Evolutionary conservation across 305 asterid species (phyloP).

Genomic region (Fraxinus dipetala): DNA sequence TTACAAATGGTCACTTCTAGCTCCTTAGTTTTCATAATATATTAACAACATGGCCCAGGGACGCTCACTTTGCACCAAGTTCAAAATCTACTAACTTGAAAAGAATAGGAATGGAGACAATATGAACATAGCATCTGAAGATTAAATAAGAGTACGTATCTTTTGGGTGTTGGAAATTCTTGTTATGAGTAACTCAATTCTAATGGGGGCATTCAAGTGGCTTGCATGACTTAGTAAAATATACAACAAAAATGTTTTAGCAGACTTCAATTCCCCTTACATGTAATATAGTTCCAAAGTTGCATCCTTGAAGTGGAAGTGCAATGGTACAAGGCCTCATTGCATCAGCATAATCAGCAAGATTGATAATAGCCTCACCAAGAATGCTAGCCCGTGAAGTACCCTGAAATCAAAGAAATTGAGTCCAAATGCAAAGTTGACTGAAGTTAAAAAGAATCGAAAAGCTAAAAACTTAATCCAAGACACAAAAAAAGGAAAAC

Average conservation of each 20-base stretch:
- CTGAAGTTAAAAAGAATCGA: slow-evolving; percentile 1
- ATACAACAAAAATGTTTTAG: not conserved
- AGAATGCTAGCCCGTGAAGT: slow-evolving; percentile 89
- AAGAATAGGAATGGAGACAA: not conserved
- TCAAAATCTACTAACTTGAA: not conserved
- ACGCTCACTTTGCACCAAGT: not conserved
- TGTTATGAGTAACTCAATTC: not conserved
- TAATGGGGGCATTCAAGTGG: not conserved
- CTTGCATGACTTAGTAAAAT: not conserved
- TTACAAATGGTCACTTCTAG: not conserved
- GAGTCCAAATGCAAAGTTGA: slow-evolving; percentile 8
- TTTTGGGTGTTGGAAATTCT: not conserved
- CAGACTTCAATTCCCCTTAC: slow-evolving; percentile 40
- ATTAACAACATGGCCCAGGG: not conserved
- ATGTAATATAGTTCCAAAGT: slow-evolving; percentile 76
- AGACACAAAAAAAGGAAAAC: not conserved
- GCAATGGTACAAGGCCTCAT: slow-evolving; percentile 68
- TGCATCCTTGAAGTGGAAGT: slow-evolving; percentile 86
- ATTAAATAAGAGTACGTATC: not conserved
- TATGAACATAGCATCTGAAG: not conserved
- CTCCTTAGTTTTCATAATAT: not conserved
- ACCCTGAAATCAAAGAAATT: slow-evolving; percentile 56
- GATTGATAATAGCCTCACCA: slow-evolving; percentile 89
- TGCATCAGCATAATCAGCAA: slow-evolving; percentile 91
- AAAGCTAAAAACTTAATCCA: slow-evolving; percentile 1